Base-by-base conservation (phyloP, 352 stramenopile species). In the Pythium diclinum region DNA sequence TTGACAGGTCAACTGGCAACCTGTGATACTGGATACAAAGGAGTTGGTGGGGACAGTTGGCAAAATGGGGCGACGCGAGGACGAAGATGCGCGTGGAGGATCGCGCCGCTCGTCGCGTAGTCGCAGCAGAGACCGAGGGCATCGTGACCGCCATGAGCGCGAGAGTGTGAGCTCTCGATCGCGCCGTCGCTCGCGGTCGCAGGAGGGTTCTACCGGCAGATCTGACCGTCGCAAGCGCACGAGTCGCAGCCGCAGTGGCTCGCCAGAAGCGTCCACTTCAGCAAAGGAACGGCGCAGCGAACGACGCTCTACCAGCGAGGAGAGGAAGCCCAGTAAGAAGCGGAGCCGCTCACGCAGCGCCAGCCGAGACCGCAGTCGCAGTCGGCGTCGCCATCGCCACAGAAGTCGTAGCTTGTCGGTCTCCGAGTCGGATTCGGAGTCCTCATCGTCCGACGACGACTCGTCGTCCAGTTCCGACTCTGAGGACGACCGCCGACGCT, bases 371-470 rank as follows among this genome's bases (percentile, higher is more conserved):
- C 65, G 48, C 38, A 68, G 61, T 25, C 56, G 53, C 14, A 46
- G 53, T 25, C 70, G 58, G 11, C 62, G 44, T 54, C 56, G 67
- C 16, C 61, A 36, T 3, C 48, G 61, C 13, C 61, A 66, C 42
- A 77, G 73, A 17, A 71, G 64, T 44, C 78, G 73, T 19, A 71
- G 64, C 19, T 81, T 65, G 10, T 79, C 76, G 23, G 63, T 65
- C 46, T 69, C 64, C 10, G 75, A 77, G n/a, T 81, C 73, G 8
- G 40, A 28, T 66, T 71, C 23, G n/a, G 83, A 70, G 28, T 74
- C 61, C 8, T 66, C 56, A 10, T 65, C 63, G 47, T 67, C 68
- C 11, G 68, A 28, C 2, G 73, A 75, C 0, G 55, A 69, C 25
- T 58, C 21, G 52, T 73, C 10, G 71, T 75, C 9, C 19, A 28